A percentile compares a stretch with the other conserved stretches of the same genome.
phyloP scores from a whole-genome alignment of 1,139 yeast genomes.

The Candida pseudoviswanathii region DNA sequence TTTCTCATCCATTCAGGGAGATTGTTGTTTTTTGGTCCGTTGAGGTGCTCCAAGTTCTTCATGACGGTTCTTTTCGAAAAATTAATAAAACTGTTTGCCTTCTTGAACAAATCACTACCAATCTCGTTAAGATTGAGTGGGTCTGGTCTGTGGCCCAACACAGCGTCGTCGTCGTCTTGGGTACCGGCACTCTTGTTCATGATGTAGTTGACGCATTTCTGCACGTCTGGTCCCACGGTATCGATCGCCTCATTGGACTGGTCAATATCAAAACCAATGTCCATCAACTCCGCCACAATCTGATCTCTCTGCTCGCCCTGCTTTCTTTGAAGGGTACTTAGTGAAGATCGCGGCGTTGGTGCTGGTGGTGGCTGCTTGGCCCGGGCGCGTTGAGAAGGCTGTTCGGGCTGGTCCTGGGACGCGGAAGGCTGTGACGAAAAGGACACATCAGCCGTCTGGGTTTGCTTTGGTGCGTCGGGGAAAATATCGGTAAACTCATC shows the following conservation, averaged over 20 bases:
- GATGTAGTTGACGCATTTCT: slow-evolving; percentile 66
- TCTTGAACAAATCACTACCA: slow-evolving; percentile 62
- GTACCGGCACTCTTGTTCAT: slow-evolving; percentile 44
- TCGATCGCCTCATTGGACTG: slow-evolving; percentile 64
- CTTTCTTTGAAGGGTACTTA: neutral
- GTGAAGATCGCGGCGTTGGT: neutral
- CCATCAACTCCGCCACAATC: slow-evolving; percentile 69
- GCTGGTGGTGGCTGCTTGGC: slow-evolving; percentile 2
- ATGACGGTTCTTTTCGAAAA: slow-evolving; percentile 64
- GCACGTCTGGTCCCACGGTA: slow-evolving; percentile 58
- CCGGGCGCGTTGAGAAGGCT: slow-evolving; percentile 3
- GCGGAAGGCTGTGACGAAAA: neutral
- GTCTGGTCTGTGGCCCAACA: slow-evolving; percentile 15
- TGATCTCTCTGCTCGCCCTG: slow-evolving; percentile 38
- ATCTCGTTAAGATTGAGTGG: slow-evolving; percentile 53
- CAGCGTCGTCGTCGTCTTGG: slow-evolving; percentile 16
- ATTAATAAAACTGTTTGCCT: slow-evolving; percentile 62
- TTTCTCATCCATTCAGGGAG: slow-evolving; percentile 83
- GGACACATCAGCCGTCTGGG: slow-evolving; percentile 9
- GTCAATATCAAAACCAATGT: slow-evolving; percentile 74
- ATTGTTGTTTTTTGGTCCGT: slow-evolving; percentile 34
- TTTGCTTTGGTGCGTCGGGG: slow-evolving; percentile 15
- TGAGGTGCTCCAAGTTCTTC: slow-evolving; percentile 66
- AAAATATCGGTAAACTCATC: slow-evolving; percentile 49
- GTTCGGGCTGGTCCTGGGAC: neutral